Percentiles rank a stretch among this genome's conserved stretches.
These are phyloP conservation scores for Chlorella sp. DNA, from an alignment of 139 green algal genomes.

Conservation along the genomic window DNA sequence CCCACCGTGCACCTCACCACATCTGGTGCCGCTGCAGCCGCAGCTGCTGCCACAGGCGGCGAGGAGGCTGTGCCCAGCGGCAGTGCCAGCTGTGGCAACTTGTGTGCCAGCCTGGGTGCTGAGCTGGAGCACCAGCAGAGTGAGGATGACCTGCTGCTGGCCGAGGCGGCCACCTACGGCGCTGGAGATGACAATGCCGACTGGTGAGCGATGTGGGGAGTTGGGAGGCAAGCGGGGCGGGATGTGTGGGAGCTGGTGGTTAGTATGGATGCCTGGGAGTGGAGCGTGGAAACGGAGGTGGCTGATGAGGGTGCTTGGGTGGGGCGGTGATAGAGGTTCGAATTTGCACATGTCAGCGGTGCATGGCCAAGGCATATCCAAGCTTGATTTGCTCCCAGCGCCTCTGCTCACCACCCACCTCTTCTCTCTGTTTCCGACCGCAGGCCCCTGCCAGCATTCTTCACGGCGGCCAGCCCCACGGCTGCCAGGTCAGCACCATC, in stretches of 20 bases:
- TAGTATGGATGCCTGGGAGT: not conserved
- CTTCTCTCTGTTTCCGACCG: not conserved
- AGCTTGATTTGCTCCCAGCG: not conserved
- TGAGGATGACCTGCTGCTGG: conserved; percentile 23
- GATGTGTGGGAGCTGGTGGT: not conserved
- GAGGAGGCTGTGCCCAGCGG: not conserved
- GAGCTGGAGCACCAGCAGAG: not conserved
- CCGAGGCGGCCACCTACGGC: conserved; percentile 10
- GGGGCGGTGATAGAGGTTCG: no score
- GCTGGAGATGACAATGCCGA: not conserved
- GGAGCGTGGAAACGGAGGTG: not conserved
- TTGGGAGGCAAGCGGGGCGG: no score
- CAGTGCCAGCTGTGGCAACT: not conserved
- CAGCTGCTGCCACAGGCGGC: not conserved
- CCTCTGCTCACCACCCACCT: not conserved
- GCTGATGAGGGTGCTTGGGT: no score
- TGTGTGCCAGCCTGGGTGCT: not conserved
- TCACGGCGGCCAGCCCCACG: not conserved
- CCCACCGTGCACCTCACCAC: not conserved
- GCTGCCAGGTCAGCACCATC: not conserved
- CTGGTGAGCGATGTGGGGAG: not conserved
- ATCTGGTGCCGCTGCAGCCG: not conserved
- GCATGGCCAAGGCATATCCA: no score
- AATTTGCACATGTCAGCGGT: not conserved
- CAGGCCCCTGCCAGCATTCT: conserved; percentile 12